These are phyloP conservation scores for Melaleuca quinquenervia DNA, from an alignment of 345 rosid genomes.

Conservation along the genomic window DNA sequence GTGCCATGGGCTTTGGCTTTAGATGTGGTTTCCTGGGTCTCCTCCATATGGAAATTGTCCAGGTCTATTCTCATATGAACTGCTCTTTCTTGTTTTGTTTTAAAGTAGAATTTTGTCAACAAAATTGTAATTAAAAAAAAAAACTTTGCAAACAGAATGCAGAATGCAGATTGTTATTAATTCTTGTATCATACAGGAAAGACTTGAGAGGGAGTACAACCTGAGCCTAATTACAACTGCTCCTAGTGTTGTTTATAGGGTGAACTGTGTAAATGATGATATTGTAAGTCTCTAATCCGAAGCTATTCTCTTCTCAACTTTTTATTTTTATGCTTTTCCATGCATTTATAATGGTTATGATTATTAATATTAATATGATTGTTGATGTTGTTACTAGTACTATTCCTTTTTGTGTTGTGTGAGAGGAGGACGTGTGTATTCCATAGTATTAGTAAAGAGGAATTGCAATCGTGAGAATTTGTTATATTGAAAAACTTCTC, in stretches of 20 bases:
- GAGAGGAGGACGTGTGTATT: not conserved
- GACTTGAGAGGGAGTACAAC: conserved; percentile 96
- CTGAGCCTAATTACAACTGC: conserved; percentile 96
- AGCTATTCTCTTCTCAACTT: not conserved
- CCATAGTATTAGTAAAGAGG: not conserved
- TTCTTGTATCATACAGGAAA: conserved; percentile 53
- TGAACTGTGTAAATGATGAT: conserved; percentile 62
- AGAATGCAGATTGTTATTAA: not conserved
- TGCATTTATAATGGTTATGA: not conserved
- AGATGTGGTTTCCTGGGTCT: conserved; percentile 98
- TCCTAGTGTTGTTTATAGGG: conserved; percentile 96
- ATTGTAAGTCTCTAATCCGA: conserved; percentile 48
- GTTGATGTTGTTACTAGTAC: not conserved
- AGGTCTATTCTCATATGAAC: conserved; percentile 32
- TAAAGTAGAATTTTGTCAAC: not conserved
- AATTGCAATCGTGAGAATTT: not conserved
- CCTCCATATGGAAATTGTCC: conserved; percentile 99
- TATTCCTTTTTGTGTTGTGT: not conserved
- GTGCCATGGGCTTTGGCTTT: conserved; percentile 99
- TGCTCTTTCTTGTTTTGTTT: not conserved
- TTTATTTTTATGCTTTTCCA: not conserved
- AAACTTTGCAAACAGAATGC: not conserved
- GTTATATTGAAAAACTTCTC: not conserved
- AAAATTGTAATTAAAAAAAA: not conserved
- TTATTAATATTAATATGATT: not conserved